These are phyloP conservation scores for Cutaneotrichosporon mucoides DNA, from an alignment of 1,284 basidiomycete species.

Conservation along the genomic window DNA sequence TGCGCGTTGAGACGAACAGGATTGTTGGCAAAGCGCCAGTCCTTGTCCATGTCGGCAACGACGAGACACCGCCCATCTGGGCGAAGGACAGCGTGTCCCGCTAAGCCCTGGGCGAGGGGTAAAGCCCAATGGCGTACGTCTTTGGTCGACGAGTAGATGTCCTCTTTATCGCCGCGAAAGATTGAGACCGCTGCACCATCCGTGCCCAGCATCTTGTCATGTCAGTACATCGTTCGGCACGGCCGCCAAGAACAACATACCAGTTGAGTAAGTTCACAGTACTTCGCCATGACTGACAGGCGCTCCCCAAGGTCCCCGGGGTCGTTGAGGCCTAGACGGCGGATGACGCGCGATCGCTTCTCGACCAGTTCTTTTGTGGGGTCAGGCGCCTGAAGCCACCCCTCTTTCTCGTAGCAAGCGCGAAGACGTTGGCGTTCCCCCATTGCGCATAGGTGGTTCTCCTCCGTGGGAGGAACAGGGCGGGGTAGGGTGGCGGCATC, in stretches of 20 bases:
- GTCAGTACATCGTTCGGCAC: not conserved
- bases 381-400: conserved; percentile 32
- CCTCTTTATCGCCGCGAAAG: conserved; percentile 12
- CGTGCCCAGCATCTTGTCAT: conserved; percentile 20
- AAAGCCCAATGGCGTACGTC: not conserved
- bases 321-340: conserved; percentile 29
- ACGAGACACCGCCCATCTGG: conserved; percentile 25
- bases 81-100: conserved; percentile 17
- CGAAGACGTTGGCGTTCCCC: conserved; percentile 23
- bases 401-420: conserved; percentile 27
- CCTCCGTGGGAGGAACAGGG: conserved; percentile 5
- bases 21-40: conserved; percentile 39
- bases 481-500: conserved; percentile 10
- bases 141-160: conserved; percentile 3
- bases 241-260: conserved; percentile 8
- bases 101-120: not conserved
- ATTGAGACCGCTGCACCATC: conserved; percentile 11
- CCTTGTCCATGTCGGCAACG: conserved; percentile 28
- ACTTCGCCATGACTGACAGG: conserved; percentile 33
- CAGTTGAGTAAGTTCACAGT: conserved; percentile 34
- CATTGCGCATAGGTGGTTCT: conserved; percentile 5
- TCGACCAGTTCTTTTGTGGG: conserved; percentile 10
- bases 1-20: conserved; percentile 9
- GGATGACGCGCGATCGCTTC: conserved; percentile 3
- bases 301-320: conserved; percentile 23